Evolutionary conservation across 1,284 basidiomycete genomes (phyloP).

Genomic region (Porodaedalea pini): DNA sequence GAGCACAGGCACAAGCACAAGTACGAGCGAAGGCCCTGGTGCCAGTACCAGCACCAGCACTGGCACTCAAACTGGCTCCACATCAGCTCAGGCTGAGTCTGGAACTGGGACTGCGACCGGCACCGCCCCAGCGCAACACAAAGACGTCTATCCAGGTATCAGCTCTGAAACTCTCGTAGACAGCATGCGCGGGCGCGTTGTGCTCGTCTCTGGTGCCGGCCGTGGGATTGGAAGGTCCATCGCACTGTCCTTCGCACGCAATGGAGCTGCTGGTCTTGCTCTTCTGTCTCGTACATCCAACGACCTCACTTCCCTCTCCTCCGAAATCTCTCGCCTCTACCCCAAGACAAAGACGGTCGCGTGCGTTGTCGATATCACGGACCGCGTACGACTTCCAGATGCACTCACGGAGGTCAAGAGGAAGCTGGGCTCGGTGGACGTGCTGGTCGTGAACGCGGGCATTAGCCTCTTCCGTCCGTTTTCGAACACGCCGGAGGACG

Average conservation of each 20-base stretch:
- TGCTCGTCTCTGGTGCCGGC: conserved; percentile 10
- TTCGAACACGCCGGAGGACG: conserved; percentile 2
- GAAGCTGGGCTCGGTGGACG: conserved; percentile 2
- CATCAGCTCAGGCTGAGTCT: too few species aligned
- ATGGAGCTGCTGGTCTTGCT: neutral
- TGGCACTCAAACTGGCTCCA: too few species aligned
- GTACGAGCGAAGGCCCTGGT: too few species aligned
- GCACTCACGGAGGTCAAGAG: neutral
- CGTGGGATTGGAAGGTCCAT: conserved; percentile 9
- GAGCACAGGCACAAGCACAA: too few species aligned
- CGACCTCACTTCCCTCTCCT: conserved; percentile 3
- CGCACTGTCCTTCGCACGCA: conserved; percentile 6
- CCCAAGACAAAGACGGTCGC: neutral
- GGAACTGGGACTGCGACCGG: too few species aligned
- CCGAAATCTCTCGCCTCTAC: neutral
- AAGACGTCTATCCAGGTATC: conserved; percentile 7
- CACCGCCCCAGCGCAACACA: neutral
- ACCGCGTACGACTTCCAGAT: neutral
- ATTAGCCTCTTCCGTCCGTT: conserved; percentile 4
- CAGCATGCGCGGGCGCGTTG: neutral
- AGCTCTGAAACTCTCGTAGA: neutral
- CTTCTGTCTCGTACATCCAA: conserved; percentile 2
- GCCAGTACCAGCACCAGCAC: too few species aligned
- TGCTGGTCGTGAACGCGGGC: conserved; percentile 2
- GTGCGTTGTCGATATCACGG: neutral